phyloP scores from a whole-genome alignment of 176 grass and related monocot species.

The Ananas comosus region DNA sequence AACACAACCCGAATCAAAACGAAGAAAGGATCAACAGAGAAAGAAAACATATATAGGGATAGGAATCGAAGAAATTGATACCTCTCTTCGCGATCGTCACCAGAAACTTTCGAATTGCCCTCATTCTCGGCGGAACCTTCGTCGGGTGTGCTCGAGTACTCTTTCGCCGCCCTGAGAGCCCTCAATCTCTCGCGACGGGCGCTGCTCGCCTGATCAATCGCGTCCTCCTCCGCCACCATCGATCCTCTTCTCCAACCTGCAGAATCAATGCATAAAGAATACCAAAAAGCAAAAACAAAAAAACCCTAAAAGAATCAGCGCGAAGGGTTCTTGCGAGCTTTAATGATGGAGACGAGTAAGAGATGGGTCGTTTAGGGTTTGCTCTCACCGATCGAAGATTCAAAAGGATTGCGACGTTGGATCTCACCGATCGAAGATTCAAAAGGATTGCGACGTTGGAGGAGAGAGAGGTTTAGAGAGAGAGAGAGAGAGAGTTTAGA shows the following conservation, averaged over 20 bases:
- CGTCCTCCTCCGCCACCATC: conserved; percentile 48
- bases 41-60: background rate
- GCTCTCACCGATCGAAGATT: too few species aligned
- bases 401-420: too few species aligned
- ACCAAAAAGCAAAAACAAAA: too few species aligned
- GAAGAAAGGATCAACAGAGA: background rate
- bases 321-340: too few species aligned
- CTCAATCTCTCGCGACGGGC: conserved; percentile 51
- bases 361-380: too few species aligned
- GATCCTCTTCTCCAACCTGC: background rate
- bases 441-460: too few species aligned
- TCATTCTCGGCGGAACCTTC: conserved; percentile 12
- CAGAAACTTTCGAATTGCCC: conserved; percentile 10
- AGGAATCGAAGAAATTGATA: background rate
- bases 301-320: too few species aligned
- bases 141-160: conserved; percentile 46
- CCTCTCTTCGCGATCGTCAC: background rate
- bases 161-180: conserved; percentile 57
- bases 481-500: conserved; percentile 1
- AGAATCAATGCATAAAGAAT: too few species aligned
- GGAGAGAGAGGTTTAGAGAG: too few species aligned
- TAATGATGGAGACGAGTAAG: too few species aligned
- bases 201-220: conserved; percentile 4
- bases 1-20: background rate
- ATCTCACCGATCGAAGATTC: too few species aligned